These are phyloP conservation scores for Termitomyces sp. DNA, from an alignment of 768 basidiomycete species.

Conservation along the genomic window DNA sequence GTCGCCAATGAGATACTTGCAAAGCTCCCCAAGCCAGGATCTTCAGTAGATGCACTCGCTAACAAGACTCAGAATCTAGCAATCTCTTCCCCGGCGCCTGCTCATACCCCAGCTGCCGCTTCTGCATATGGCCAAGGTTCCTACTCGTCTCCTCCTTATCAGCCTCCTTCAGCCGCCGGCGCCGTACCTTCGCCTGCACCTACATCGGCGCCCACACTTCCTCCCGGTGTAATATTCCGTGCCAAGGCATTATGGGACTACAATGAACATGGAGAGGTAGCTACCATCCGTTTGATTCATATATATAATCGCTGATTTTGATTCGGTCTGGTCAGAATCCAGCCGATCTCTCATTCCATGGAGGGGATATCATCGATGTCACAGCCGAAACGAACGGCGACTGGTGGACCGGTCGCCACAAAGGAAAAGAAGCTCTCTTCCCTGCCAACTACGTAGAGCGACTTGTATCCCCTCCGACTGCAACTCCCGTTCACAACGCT, in stretches of 20 bases:
- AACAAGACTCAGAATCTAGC: conserved; percentile 11
- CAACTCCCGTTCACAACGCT: conserved; percentile 9
- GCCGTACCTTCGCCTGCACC: background rate
- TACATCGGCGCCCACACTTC: conserved; percentile 1
- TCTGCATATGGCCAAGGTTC: conserved; percentile 1
- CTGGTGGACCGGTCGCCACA: conserved; percentile 82
- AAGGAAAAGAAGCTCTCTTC: conserved; percentile 68
- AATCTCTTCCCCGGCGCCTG: conserved; percentile 4
- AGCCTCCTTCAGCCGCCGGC: conserved; percentile 7
- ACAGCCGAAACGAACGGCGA: conserved; percentile 71
- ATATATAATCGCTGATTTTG: background rate
- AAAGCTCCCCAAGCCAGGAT: conserved; percentile 32
- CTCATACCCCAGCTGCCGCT: conserved; percentile 11
- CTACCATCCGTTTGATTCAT: conserved; percentile 12
- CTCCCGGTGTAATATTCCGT: conserved; percentile 29
- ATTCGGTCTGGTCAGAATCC: conserved; percentile 47
- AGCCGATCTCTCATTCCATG: conserved; percentile 70
- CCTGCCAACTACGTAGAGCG: conserved; percentile 73
- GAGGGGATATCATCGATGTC: conserved; percentile 75
- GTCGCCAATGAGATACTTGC: conserved; percentile 47
- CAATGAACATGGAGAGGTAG: conserved; percentile 56
- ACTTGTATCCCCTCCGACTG: conserved; percentile 25
- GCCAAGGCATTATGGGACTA: conserved; percentile 65
- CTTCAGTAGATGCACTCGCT: background rate
- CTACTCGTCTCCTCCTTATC: background rate